These are phyloP conservation scores for Castanea crenata DNA, from an alignment of 306 rosid genomes.

Conservation along the genomic window DNA sequence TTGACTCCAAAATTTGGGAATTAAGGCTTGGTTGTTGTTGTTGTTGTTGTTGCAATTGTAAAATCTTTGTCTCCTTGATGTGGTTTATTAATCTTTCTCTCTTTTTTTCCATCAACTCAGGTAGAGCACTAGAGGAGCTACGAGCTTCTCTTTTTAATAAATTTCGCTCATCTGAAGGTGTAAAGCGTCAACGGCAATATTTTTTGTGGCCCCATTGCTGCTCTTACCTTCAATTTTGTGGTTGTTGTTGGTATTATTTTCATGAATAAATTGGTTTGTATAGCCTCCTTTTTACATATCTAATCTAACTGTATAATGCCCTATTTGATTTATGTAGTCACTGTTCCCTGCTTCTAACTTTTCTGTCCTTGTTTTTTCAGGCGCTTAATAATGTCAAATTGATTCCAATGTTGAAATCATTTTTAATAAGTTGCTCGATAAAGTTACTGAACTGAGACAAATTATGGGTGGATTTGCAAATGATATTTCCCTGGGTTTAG, in stretches of 20 bases:
- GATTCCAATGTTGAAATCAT: conserved; percentile 65
- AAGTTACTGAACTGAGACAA: conserved; percentile 81
- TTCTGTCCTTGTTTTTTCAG: conserved; percentile 36
- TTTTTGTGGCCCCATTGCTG: conserved; percentile 61
- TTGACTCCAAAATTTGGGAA: too few species aligned
- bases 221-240: conserved; percentile 80
- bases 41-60: neutral
- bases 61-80: conserved; percentile 4
- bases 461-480: conserved; percentile 81
- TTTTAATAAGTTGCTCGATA: conserved; percentile 87
- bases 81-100: neutral
- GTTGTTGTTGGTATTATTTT: conserved; percentile 79
- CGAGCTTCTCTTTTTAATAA: conserved; percentile 61
- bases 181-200: conserved; percentile 64
- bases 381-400: conserved; percentile 77
- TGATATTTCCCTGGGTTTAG: conserved; percentile 80
- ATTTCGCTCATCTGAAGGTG: conserved; percentile 62
- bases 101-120: conserved; percentile 31
- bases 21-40: too few species aligned
- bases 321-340: conserved; percentile 15
- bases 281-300: conserved; percentile 18
- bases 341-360: conserved; percentile 24
- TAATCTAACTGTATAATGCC: neutral
- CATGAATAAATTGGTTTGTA: conserved; percentile 79
- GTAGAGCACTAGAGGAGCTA: conserved; percentile 68